Conservation (phyloP, 1,139 yeast genomes). For the Pneumocystis murina region DNA sequence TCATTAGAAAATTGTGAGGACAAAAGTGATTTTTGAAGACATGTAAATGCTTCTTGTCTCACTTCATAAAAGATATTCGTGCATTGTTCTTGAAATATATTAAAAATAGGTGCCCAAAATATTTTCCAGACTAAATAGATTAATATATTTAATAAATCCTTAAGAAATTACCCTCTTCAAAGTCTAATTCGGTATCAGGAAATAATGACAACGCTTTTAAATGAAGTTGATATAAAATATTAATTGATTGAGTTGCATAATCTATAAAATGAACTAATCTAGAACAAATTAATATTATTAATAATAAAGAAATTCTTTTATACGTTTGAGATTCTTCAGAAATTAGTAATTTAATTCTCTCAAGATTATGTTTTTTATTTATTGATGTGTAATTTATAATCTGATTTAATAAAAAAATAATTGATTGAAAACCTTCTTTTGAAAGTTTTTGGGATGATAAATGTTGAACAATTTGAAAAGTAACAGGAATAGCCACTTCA, state of each 20-base stretch:
- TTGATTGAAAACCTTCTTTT: background rate
- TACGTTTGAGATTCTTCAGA: constrained; percentile 11
- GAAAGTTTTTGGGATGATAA: background rate
- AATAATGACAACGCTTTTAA: constrained; percentile 9
- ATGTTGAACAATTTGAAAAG: background rate
- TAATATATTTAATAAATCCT: background rate
- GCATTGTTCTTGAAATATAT: constrained; percentile 78
- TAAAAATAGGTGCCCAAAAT: constrained; percentile 15
- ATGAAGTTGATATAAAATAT: constrained; percentile 18
- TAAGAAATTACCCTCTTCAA: constrained; percentile 8
- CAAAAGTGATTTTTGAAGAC: constrained; percentile 35
- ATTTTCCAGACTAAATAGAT: constrained; percentile 11
- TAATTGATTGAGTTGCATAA: constrained; percentile 47
- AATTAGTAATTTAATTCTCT: background rate
- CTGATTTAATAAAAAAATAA: background rate
- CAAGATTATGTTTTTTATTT: background rate
- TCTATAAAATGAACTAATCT: constrained; percentile 38
- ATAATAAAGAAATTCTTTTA: constrained; percentile 14
- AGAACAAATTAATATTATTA: constrained; percentile 12
- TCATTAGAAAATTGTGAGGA: constrained; percentile 29
- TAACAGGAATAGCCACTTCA: background rate
- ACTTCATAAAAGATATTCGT: constrained; percentile 74
- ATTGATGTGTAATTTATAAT: constrained; percentile 7
- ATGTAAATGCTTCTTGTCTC: constrained; percentile 42
- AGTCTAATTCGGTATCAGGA: constrained; percentile 6